A percentile compares a stretch with the other conserved stretches of the same genome.
These are phyloP conservation scores for Galerina marginata DNA, from an alignment of 768 basidiomycete species.

Conservation along the genomic window DNA sequence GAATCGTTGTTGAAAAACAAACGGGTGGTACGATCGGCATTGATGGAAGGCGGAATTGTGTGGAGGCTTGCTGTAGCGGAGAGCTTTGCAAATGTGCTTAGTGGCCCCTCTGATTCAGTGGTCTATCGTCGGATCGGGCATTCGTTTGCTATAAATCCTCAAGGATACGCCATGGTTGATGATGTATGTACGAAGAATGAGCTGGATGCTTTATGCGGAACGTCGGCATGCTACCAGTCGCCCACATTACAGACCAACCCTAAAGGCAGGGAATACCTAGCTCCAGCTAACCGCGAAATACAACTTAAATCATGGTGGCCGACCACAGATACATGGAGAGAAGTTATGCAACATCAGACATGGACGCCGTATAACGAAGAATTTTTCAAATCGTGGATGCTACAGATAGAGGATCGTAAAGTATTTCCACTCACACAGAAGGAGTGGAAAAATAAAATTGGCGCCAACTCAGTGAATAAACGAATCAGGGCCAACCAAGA, in stretches of 20 bases:
- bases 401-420: not conserved
- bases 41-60: conserved; percentile 8
- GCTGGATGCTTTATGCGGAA: not conserved
- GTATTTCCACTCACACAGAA: not conserved
- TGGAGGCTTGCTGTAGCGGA: conserved; percentile 7
- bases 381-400: not conserved
- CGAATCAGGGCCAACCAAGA: not conserved
- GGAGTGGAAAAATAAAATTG: not conserved
- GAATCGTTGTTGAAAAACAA: conserved; percentile 2
- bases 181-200: not conserved
- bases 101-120: not conserved
- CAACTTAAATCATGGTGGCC: conserved; percentile 6
- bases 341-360: not conserved
- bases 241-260: not conserved
- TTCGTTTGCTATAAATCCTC: not conserved
- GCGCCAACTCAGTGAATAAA: not conserved
- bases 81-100: not conserved
- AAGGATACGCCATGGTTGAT: not conserved
- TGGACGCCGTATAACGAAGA: not conserved
- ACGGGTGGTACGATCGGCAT: conserved; percentile 6
- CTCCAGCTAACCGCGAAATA: not conserved
- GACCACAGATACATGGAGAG: not conserved
- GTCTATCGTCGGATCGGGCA: not conserved
- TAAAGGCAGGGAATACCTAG: no score
- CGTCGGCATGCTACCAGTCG: not conserved